Evolutionary conservation across 2,329 filamentous ascomycete species (phyloP).

Genomic region (Teratosphaeria destructans): DNA sequence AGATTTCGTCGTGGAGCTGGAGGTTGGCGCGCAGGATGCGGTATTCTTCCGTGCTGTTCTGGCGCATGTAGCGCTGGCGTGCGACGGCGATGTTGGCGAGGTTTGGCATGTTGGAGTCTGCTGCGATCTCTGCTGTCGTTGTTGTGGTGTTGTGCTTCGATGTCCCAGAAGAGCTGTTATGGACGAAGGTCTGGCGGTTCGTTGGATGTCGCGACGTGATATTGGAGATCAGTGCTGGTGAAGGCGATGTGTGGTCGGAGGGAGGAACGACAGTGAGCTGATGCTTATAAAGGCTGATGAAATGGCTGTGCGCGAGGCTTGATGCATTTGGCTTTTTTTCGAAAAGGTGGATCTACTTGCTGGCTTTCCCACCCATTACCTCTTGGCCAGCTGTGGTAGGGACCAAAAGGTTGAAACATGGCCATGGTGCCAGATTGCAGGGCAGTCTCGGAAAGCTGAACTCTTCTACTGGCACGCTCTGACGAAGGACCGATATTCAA

Average conservation of each 20-base stretch:
- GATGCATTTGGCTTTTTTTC: background rate
- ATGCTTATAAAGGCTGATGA: background rate
- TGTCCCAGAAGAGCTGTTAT: background rate
- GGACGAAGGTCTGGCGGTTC: background rate
- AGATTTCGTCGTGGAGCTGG: background rate
- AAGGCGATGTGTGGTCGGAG: background rate
- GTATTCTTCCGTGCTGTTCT: background rate
- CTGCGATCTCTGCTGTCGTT: background rate
- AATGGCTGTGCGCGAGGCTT: background rate
- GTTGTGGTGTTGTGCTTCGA: background rate
- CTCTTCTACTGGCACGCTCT: too few species aligned
- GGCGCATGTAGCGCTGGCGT: background rate
- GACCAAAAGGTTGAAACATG: background rate
- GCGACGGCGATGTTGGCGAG: background rate
- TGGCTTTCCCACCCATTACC: background rate
- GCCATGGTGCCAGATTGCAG: background rate
- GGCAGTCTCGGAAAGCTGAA: too few species aligned
- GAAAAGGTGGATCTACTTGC: background rate
- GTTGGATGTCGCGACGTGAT: background rate
- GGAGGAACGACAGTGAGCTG: background rate
- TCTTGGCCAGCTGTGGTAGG: background rate
- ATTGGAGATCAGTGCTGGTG: background rate
- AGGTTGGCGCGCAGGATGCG: background rate
- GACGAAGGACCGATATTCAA: too few species aligned
- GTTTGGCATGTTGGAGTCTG: background rate